phyloP scores from a whole-genome alignment of 768 basidiomycete genomes.

The Crassisporium funariophilum region DNA sequence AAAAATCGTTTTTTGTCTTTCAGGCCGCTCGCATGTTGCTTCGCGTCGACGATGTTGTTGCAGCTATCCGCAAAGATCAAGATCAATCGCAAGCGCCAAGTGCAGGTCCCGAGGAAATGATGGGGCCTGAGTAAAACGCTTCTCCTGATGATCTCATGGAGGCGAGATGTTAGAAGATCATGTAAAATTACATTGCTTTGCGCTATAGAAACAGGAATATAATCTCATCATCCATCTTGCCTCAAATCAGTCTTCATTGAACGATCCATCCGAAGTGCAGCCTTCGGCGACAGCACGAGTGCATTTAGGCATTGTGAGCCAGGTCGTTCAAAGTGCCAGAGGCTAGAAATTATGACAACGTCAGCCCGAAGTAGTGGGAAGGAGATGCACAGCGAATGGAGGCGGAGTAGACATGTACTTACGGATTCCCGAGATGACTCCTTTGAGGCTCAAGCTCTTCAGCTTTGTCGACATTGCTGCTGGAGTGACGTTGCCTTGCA shows the following conservation, averaged over 20 bases:
- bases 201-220: no score
- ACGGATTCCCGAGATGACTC: constrained; percentile 33
- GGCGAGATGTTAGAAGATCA: no score
- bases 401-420: no score
- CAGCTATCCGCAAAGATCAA: constrained; percentile 81
- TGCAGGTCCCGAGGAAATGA: constrained; percentile 63
- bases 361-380: neutral
- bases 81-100: constrained; percentile 47
- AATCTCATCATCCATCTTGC: no score
- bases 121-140: constrained; percentile 30
- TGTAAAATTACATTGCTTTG: no score
- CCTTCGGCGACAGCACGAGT: no score
- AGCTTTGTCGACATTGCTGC: constrained; percentile 31
- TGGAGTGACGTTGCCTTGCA: constrained; percentile 35
- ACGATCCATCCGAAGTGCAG: no score
- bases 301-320: constrained; percentile 20
- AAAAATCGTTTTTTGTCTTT: constrained; percentile 4
- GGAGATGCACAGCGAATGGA: no score
- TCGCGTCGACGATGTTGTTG: constrained; percentile 93
- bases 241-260: no score
- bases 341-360: constrained; percentile 5
- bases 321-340: constrained; percentile 19
- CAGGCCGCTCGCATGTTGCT: constrained; percentile 89
- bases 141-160: no score
- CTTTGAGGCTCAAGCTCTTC: constrained; percentile 28